These are phyloP conservation scores for Lunularia cruciata DNA, from an alignment of 225 moss, liverwort and hornwort genomes.

Conservation along the genomic window DNA sequence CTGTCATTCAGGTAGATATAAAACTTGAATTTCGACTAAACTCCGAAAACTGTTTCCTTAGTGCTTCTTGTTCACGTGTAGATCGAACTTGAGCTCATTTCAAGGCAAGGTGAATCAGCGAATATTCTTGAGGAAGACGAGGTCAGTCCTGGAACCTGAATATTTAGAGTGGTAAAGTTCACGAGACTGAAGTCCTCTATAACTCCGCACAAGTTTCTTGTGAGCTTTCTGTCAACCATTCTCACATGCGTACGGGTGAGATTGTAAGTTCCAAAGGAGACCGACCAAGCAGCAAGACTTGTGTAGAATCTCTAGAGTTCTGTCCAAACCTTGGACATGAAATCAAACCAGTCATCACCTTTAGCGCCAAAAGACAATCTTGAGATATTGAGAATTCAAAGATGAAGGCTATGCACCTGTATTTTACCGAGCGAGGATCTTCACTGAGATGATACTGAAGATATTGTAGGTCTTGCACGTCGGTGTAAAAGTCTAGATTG, in stretches of 20 bases:
- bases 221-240: conserved; percentile 65
- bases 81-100: not conserved
- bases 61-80: no score
- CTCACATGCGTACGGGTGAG: no score
- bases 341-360: no score
- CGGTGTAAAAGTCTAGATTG: conserved; percentile 97
- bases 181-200: conserved; percentile 95
- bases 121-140: not conserved
- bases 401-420: conserved; percentile 51
- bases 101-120: not conserved
- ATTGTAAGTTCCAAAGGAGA: no score
- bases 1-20: no score
- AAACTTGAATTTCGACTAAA: no score
- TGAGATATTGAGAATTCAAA: no score
- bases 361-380: no score
- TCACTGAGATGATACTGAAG: conserved; percentile 69
- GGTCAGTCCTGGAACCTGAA: conserved; percentile 54
- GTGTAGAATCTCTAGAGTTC: no score
- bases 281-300: no score
- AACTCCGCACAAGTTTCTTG: conserved; percentile 91
- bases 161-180: conserved; percentile 90
- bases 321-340: no score
- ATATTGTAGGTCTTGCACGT: conserved; percentile 91
- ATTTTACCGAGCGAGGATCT: conserved; percentile 67
- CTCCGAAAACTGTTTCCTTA: no score